Evolutionary conservation across 176 grass and related monocot species (phyloP).

Genomic region (Ensete glaucum): DNA sequence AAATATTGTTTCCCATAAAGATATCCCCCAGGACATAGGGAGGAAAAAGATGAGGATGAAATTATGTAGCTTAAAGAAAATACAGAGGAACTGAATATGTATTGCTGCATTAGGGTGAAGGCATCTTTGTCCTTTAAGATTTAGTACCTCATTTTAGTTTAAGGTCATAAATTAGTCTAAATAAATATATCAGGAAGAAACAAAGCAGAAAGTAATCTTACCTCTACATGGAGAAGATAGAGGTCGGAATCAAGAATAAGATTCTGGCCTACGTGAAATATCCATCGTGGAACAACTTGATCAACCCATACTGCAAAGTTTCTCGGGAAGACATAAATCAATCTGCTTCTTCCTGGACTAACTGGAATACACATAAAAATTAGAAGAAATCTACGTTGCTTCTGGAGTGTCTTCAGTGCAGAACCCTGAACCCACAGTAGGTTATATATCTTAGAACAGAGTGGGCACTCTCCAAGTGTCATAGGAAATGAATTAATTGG

Average conservation of each 20-base stretch:
- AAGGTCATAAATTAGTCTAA: not conserved
- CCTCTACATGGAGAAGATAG: constrained; percentile 82
- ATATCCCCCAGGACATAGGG: too few species aligned
- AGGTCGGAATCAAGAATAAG: constrained; percentile 74
- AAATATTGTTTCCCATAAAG: too few species aligned
- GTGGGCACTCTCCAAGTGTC: not conserved
- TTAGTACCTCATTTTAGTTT: too few species aligned
- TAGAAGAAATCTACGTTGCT: constrained; percentile 21
- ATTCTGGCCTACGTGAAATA: constrained; percentile 42
- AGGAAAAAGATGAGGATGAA: too few species aligned
- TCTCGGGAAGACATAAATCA: constrained; percentile 52
- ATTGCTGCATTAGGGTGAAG: too few species aligned
- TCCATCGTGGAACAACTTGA: constrained; percentile 53
- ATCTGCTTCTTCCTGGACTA: constrained; percentile 53
- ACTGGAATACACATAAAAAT: constrained; percentile 79
- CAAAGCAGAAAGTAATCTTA: not conserved
- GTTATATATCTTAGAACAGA: not conserved
- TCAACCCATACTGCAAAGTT: constrained; percentile 50
- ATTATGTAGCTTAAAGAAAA: too few species aligned
- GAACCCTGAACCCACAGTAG: constrained; percentile 15
- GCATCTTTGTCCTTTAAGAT: too few species aligned
- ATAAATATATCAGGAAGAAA: not conserved
- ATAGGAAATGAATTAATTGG: not conserved
- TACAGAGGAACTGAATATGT: too few species aligned
- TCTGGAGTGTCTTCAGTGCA: constrained; percentile 20